Base-by-base conservation (phyloP, 2,329 filamentous ascomycete species). In the Akanthomyces dipterigenus region DNA sequence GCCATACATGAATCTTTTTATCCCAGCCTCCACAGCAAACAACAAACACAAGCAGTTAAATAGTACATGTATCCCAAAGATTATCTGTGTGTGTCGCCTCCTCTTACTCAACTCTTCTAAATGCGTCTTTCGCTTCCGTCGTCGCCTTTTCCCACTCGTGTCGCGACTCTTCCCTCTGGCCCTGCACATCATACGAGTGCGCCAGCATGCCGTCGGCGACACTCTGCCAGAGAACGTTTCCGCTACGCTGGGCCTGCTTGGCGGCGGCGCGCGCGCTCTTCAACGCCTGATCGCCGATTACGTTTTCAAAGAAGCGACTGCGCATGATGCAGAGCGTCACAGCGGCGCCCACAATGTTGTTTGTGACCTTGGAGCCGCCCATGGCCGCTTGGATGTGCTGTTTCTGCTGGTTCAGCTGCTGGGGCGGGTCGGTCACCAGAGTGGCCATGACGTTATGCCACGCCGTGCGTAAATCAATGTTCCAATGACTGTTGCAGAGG, bases 251-350 rank as follows among this genome's bases (percentile, higher is more conserved):
- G 5, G 88, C 88, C 76, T 90, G 87, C 46, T 82, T 82, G 26
- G 82, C 81, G 26, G 86, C 88, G 0, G 89, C 89, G 65, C 83
- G 82, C 5, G 88, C 88, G 69, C 88, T 90, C 75, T 92, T 92
- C 63, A 90, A 80, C 0, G 89, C 88, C 72, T 93, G 89, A 62
- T 89, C 88, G 55, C 91, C 91, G 4, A 96, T 85, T 16, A 93
- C 88, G 63, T 89, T 88, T 50, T 88, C 87, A 73, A 93, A 97
- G 69, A 96, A 89, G 56, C 87, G 84, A 69, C 83, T 86, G 57
- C 89, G 88, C 89, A 97, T 96, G 65, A 95, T 87, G 66, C 87
- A 92, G 63, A 97, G 83, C 6, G 89, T 87, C 65, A 97, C 89
- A 53, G 88, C 88, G n/a, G 92, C 82, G 59, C 93, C 88, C 65